phyloP scores from a whole-genome alignment of 345 rosid species.

The Gossypium arboreum region DNA sequence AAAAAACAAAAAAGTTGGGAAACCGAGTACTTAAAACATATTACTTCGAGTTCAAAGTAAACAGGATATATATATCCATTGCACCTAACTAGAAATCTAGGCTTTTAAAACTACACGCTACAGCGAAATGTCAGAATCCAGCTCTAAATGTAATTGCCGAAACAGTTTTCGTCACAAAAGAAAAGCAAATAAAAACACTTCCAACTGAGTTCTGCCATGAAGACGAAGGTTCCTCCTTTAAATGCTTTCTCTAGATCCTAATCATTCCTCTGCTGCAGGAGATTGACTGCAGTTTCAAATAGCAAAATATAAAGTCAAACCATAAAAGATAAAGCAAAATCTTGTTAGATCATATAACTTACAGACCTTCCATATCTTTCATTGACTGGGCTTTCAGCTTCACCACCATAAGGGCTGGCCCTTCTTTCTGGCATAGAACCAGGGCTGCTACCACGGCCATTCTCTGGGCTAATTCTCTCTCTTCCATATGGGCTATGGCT shows the following conservation, averaged over 20 bases:
- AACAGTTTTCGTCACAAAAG: neutral
- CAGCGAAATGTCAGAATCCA: neutral
- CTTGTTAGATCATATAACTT: neutral
- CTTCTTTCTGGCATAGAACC: slow-evolving; percentile 41
- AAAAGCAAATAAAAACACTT: neutral
- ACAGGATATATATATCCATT: neutral
- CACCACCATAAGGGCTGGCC: slow-evolving; percentile 39
- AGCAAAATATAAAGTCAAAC: neutral
- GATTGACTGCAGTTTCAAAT: slow-evolving; percentile 9
- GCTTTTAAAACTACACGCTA: neutral
- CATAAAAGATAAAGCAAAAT: neutral
- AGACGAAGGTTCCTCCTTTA: neutral
- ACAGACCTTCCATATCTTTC: slow-evolving; percentile 44
- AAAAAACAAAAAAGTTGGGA: neutral
- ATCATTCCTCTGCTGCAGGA: slow-evolving; percentile 15
- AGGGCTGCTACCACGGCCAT: slow-evolving; percentile 42
- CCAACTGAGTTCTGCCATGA: neutral
- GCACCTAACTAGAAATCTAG: slow-evolving; percentile 11
- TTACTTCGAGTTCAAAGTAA: too few relatives aligned
- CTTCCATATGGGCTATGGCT: slow-evolving; percentile 40
- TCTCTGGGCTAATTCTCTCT: slow-evolving; percentile 34
- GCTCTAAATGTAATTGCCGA: neutral
- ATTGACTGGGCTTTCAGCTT: slow-evolving; percentile 56
- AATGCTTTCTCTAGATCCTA: neutral
- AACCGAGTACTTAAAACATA: neutral